Base-by-base conservation (phyloP, 2,329 filamentous ascomycete genomes). In the Aspergillus caelatus region DNA sequence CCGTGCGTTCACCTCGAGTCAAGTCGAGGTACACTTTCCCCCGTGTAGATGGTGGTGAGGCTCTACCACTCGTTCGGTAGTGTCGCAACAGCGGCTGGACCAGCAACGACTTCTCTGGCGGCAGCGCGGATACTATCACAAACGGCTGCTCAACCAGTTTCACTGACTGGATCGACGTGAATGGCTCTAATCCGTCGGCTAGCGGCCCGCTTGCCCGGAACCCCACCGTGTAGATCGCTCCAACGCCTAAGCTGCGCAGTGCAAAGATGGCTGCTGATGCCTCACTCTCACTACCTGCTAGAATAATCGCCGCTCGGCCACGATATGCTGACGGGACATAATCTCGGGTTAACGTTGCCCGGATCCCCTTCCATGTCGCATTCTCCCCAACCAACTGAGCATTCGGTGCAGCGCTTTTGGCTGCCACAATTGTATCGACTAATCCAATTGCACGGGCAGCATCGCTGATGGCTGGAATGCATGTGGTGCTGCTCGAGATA, bases 281-380 rank as follows among this genome's bases (percentile, higher is more conserved):
- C 68, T 94, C 91, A 61, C 91, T 88, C 48, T 91, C 86, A 0
- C 86, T 88, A 21, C 86, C 89, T 10, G 91, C 91, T 12, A 96
- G 80, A 16, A 96, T 86, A 52, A 96, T 86, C 2, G 91, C 92
- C 4, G 91, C 88, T 55, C 91, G 88, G 48, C 88, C 89, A 67
- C 86, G 86, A 75, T 94, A 96, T 1, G 92, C 92, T 5, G 91
- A 93, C 0, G 92, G 92, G 0, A 93, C 91, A 68, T 94, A 89
- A 70, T 96, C 92, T 26, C 91, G 86, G 4, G 90, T 95, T 63
- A 96, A 81, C 0, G 92, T 93, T 58, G 91, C 90, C 55, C 93
- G 84, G 62, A 96, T 94, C 1, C 92, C 92, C 75, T 92, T 93
- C 91, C 92, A 95, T 16, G 89, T 88, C 12, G 91, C 90, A 69